Conservation (phyloP, 805 yeast genomes). For the Metschnikowia santaceciliae region DNA sequence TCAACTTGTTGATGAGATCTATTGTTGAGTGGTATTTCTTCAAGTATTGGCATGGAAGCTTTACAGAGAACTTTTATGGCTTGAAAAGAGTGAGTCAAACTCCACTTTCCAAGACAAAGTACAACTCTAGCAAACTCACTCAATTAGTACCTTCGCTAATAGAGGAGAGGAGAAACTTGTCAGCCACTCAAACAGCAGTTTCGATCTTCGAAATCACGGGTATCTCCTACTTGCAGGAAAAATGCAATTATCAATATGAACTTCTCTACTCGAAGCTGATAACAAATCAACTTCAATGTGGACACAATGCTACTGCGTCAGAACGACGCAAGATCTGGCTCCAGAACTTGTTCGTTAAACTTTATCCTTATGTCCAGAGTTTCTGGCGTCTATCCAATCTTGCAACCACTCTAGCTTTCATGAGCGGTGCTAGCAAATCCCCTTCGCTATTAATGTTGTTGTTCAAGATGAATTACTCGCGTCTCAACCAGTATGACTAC, state of each 20-base stretch:
- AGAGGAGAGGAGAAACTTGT: slow-evolving; percentile 51
- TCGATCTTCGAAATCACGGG: slow-evolving; percentile 61
- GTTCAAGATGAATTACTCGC: slow-evolving; percentile 60
- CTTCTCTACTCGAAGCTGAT: slow-evolving; percentile 56
- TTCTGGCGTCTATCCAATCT: slow-evolving; percentile 47
- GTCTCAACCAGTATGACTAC: slow-evolving; percentile 53
- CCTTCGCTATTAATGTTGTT: slow-evolving; percentile 60
- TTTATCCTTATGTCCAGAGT: slow-evolving; percentile 59
- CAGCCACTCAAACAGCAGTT: slow-evolving; percentile 47
- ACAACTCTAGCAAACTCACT: slow-evolving; percentile 29
- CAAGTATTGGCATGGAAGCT: slow-evolving; percentile 73
- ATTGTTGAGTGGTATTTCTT: slow-evolving; percentile 68
- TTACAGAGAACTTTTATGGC: slow-evolving; percentile 91
- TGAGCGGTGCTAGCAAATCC: slow-evolving; percentile 63
- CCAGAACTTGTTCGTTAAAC: slow-evolving; percentile 45
- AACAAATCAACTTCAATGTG: slow-evolving; percentile 40
- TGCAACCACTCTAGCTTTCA: slow-evolving; percentile 55
- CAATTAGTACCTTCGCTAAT: slow-evolving; percentile 40
- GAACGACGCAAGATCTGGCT: slow-evolving; percentile 27
- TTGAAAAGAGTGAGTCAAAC: slow-evolving; percentile 56
- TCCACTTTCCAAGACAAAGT: slow-evolving; percentile 27
- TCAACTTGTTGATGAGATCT: slow-evolving; percentile 58
- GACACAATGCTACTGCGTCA: slow-evolving; percentile 17
- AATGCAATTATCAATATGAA: slow-evolving; percentile 62
- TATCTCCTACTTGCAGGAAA: slow-evolving; percentile 64